Evolutionary conservation across 2,329 filamentous ascomycete genomes (phyloP).

Genomic region (Metarhizium guizhouense): DNA sequence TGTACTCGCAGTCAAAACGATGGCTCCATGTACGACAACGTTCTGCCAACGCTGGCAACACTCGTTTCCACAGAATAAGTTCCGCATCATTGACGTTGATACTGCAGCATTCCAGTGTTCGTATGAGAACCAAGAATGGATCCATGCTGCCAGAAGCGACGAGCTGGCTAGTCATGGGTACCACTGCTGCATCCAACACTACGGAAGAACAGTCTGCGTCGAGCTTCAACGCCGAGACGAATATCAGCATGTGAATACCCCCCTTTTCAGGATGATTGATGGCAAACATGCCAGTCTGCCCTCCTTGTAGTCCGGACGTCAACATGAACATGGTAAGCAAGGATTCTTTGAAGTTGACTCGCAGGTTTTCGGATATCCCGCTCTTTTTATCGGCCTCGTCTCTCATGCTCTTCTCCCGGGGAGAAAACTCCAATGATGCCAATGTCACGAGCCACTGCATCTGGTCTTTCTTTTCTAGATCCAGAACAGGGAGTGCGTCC

Average conservation of each 20-base stretch:
- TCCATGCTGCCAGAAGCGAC: constrained; percentile 21
- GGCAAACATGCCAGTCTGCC: constrained; percentile 34
- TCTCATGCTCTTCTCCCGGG: constrained; percentile 29
- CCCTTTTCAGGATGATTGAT: constrained; percentile 22
- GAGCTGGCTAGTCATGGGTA: constrained; percentile 31
- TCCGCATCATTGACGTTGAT: constrained; percentile 45
- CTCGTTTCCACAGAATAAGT: constrained; percentile 41
- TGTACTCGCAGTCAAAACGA: no score
- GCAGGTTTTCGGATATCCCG: constrained; percentile 19
- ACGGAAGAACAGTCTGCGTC: constrained; percentile 32
- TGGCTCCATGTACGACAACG: no score
- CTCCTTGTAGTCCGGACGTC: constrained; percentile 34
- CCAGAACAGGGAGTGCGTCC: constrained; percentile 33
- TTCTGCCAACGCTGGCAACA: constrained; percentile 32
- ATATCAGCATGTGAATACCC: constrained; percentile 29
- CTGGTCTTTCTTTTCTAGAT: constrained; percentile 23
- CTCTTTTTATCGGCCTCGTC: constrained; percentile 13
- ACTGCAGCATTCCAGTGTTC: constrained; percentile 25
- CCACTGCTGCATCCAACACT: constrained; percentile 37
- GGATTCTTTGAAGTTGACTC: constrained; percentile 39
- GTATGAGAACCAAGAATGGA: constrained; percentile 20
- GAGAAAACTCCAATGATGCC: constrained; percentile 31
- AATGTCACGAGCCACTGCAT: constrained; percentile 31
- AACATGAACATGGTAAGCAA: constrained; percentile 38
- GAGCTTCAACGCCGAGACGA: constrained; percentile 33